Evolutionary conservation across 2,329 filamentous ascomycete species (phyloP).

Genomic region (Lecanicillium sp.): DNA sequence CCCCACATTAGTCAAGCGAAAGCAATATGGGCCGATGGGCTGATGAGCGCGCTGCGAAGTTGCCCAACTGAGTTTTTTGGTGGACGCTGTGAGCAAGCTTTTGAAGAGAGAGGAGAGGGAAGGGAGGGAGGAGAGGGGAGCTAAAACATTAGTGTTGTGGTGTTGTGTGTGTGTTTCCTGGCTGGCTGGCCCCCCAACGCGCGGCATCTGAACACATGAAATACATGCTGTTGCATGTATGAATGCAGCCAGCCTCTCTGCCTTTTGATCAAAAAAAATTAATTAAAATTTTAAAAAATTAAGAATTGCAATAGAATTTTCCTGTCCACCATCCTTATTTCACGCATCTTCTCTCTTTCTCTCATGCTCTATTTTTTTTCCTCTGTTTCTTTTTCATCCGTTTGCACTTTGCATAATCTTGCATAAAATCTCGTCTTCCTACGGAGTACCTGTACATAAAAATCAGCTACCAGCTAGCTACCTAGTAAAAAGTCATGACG

Average conservation of each 20-base stretch:
- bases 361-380: background rate
- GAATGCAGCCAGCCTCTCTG: too few relatives aligned
- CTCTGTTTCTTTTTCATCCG: background rate
- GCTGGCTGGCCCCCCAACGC: slow-evolving; percentile 2
- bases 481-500: slow-evolving; percentile 10
- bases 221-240: too few relatives aligned
- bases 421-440: too few relatives aligned
- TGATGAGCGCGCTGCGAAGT: background rate
- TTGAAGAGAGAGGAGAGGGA: background rate
- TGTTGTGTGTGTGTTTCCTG: background rate
- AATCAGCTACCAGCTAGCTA: background rate
- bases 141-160: too few relatives aligned
- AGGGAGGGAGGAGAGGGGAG: too few relatives aligned
- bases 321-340: too few relatives aligned
- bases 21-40: slow-evolving; percentile 2
- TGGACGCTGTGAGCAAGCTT: too few relatives aligned
- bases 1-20: slow-evolving; percentile 7
- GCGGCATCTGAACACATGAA: too few relatives aligned
- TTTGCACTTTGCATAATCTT: too few relatives aligned
- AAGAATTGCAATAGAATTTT: too few relatives aligned
- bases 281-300: too few relatives aligned
- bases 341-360: background rate
- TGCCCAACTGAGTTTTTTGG: background rate
- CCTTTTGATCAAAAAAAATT: too few relatives aligned
- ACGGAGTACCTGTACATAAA: background rate